Base-by-base conservation (phyloP, 169 alveolate species). In the Eimeria acervulina region DNA sequence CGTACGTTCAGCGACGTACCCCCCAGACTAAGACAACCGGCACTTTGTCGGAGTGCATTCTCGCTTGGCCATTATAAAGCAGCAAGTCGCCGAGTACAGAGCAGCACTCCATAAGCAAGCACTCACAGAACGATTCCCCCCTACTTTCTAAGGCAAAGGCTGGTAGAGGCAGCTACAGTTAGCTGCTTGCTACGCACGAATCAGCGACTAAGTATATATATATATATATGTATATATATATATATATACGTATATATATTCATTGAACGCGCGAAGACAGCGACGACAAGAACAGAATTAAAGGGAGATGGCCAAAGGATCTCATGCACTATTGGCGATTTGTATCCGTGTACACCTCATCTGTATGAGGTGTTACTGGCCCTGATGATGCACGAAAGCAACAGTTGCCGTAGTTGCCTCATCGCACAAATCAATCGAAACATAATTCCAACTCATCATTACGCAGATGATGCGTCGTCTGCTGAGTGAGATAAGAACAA, bases 21-120 rank as follows among this genome's bases (percentile, higher is more conserved):
- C n/a, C n/a, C n/a, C n/a, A n/a, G n/a, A n/a, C n/a, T n/a, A 26
- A 28, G 61, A 38, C 5, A 63, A 83, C 28, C 42, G 76, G 1
- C 74, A 51, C 38, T 83, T 83, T 12, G 17, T 52, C 12, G 74
- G 76, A 2, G 47, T 83, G 47, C 76, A 28, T 52, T 83, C 91
- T 36, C 74, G 91, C 42, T 52, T 83, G 76, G 76, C 91, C 15
- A 26, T 83, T 31, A 28, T 83, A 38, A 83, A 83, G 74, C 91
- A 83, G n/a, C 91, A 83, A 52, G 76, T 83, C 31, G 47, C 70
- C 13, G 91, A 83, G 12, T 83, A 83, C 51, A 33, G 76, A 33
- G 76, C 74, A 44, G 91, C 91, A 19, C 74, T 83, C 6, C 91
- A 83, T 36, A 44, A 52, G 47, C 90, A 42, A 28, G 42, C 72